Base-by-base conservation (phyloP, 1,284 basidiomycete species). In the Leccinum holopus region DNA sequence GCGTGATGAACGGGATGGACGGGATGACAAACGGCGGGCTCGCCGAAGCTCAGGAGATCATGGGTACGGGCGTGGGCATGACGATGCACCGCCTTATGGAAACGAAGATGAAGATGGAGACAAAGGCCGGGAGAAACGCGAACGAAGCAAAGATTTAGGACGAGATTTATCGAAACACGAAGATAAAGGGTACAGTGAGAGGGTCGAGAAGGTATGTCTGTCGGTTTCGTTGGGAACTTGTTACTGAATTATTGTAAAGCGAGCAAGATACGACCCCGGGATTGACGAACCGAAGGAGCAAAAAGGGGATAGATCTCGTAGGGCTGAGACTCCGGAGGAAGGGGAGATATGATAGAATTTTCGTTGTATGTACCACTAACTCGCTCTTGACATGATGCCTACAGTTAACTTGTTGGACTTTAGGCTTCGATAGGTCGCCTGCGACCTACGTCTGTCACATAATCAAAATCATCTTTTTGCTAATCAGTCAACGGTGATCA, bases 291-390 rank as follows among this genome's bases (percentile, higher is more conserved):
- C 75, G 74, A 63, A 75, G 76, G 69, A 79, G 68, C 63, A 72
- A 71, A 78, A 82, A 57, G 71, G 66, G 55, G 85, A 77, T 54
- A 74, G 71, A 55, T 69, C 72, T 3, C 73, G 68, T 32, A 73
- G 83, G 41, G 83, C 78, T 51, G 84, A 92, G 69, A 90, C 87
- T 47, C 91, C 91, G 7, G 91, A 92, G 77, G 90, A 92, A 74
- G 90, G 91, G 25, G 90, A 92, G 71, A 92, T 92, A 70, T 92
- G 66, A 80, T 54, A 49, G 14, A 51, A 47, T 30, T 53, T 55
- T 55, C 37, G 53, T 63, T 10, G 63, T 70, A 58, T 58, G 66
- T 61, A 61, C 44, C 30, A 33, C 61, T 58, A 33, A 55, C 14
- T 33, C 14, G 30, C 21, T 14, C 37, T 41, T 28, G 10, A 32